These are phyloP conservation scores for Puccinia polysora DNA, from an alignment of 1,284 basidiomycete species.

Conservation along the genomic window DNA sequence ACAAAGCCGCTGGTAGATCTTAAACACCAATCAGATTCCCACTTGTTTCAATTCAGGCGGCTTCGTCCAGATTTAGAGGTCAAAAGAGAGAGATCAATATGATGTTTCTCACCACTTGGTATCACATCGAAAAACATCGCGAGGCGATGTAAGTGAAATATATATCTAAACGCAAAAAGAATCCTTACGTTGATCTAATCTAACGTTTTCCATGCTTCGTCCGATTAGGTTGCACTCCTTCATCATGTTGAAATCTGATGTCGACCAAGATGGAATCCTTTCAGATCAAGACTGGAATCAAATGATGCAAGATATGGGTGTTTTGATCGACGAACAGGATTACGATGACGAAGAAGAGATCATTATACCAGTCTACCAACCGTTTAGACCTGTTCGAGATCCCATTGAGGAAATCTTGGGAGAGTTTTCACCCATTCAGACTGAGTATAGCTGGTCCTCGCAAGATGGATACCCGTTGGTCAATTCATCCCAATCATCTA, in stretches of 20 bases:
- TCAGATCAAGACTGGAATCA: background rate
- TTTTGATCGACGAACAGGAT: background rate
- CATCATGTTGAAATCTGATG: conserved; percentile 9
- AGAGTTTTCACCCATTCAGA: background rate
- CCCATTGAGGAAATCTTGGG: conserved; percentile 4
- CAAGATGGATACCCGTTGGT: conserved; percentile 29
- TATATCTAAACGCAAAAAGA: no score
- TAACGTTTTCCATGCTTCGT: background rate
- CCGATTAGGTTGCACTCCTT: conserved; percentile 8
- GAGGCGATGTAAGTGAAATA: conserved; percentile 24
- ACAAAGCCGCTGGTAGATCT: no score
- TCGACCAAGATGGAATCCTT: background rate
- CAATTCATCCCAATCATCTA: background rate
- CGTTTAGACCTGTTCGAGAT: background rate
- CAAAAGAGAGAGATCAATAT: conserved; percentile 22
- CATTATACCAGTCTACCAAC: background rate
- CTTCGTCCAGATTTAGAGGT: conserved; percentile 10
- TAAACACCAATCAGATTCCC: background rate
- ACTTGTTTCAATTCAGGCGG: conserved; percentile 1
- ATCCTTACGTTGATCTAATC: background rate
- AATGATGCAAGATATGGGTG: background rate
- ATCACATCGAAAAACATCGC: conserved; percentile 42
- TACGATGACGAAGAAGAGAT: background rate
- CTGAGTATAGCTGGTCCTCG: conserved; percentile 25
- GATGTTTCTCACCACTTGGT: conserved; percentile 40